Conservation (phyloP, 805 yeast species). For the Metschnikowia cerradonensis region DNA sequence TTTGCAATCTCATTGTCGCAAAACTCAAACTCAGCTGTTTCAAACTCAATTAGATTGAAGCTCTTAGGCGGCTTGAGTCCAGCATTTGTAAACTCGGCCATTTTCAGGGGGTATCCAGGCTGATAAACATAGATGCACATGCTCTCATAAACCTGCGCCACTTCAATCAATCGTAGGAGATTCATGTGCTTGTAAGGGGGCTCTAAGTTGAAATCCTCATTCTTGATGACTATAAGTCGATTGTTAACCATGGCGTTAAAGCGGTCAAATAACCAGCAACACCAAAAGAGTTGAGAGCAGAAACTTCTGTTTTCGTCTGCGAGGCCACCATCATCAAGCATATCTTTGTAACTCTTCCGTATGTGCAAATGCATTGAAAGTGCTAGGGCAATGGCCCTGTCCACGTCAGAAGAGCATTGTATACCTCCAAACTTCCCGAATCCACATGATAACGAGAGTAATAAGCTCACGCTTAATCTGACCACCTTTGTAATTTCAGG, state of each 20-base stretch:
- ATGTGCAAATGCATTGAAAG: conserved; percentile 20
- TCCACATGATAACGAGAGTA: conserved; percentile 14
- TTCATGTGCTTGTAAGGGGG: conserved; percentile 25
- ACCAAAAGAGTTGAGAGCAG: conserved; percentile 32
- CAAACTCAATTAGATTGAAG: conserved; percentile 26
- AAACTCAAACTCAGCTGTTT: conserved; percentile 23
- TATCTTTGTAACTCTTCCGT: neutral
- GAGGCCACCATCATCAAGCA: neutral
- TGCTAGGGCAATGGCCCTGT: neutral
- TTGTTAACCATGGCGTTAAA: conserved; percentile 37
- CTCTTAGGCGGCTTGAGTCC: conserved; percentile 8
- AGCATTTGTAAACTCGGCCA: neutral
- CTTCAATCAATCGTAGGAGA: conserved; percentile 27
- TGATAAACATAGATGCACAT: conserved; percentile 28
- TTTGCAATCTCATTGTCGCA: conserved; percentile 20
- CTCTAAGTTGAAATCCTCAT: conserved; percentile 35
- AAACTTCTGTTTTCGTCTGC: conserved; percentile 10
- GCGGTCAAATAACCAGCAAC: conserved; percentile 29
- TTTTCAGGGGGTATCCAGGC: conserved; percentile 8
- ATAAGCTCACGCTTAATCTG: conserved; percentile 20
- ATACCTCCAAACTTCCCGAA: neutral
- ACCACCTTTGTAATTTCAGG: conserved; percentile 30
- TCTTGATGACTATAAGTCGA: conserved; percentile 33
- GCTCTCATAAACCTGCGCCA: conserved; percentile 29
- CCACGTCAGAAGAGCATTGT: neutral